Evolutionary conservation across 2,329 filamentous ascomycete species (phyloP).

Genomic region (Ceratocystis eucalypticola): DNA sequence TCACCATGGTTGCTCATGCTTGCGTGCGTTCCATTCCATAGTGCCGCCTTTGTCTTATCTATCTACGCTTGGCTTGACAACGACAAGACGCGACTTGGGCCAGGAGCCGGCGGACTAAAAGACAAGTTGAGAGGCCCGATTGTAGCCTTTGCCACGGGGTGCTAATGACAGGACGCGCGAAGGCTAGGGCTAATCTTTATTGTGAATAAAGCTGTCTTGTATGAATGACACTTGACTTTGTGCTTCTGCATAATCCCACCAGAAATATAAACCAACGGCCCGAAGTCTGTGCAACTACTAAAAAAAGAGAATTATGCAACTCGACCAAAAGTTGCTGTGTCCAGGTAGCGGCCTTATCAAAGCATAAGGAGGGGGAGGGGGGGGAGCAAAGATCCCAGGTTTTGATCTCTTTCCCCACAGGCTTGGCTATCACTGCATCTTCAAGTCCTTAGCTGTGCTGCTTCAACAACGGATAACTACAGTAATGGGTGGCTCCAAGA

Average conservation of each 20-base stretch:
- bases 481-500: background rate
- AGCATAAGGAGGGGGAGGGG: background rate
- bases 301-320: background rate
- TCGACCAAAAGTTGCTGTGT: background rate
- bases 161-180: background rate
- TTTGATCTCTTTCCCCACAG: background rate
- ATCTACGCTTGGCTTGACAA: background rate
- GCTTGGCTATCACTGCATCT: background rate
- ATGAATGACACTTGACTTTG: background rate
- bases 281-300: constrained; percentile 1
- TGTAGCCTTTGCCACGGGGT: background rate
- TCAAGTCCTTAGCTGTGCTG: background rate
- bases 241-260: background rate
- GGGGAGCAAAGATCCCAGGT: background rate
- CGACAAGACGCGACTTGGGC: background rate
- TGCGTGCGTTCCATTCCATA: background rate
- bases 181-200: background rate
- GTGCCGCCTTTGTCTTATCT: background rate
- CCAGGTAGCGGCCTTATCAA: background rate
- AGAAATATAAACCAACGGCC: background rate
- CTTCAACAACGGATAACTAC: background rate
- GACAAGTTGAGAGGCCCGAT: too few species aligned
- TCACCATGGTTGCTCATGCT: background rate
- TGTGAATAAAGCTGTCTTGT: background rate
- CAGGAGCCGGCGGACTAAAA: too few species aligned